Conservation (phyloP, 164 flowering plant genomes). For the Tinospora cordifolia region DNA sequence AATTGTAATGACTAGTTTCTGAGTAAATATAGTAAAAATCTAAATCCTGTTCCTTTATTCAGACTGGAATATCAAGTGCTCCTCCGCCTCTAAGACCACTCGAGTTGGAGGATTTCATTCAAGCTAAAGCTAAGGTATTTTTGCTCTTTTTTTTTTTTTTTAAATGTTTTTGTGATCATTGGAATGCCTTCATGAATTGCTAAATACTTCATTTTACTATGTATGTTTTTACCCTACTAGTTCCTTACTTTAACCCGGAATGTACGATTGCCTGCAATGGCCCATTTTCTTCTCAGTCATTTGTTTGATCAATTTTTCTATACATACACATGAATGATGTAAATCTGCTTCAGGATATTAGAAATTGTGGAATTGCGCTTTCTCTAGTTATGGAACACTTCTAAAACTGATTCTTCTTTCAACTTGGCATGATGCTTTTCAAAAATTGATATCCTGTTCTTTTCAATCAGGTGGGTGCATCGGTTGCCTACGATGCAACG, state of each 20-base stretch:
- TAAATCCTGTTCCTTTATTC: conserved; percentile 7
- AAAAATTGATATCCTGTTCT: neutral
- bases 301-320: neutral
- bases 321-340: neutral
- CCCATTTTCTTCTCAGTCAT: too few species aligned
- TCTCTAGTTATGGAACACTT: neutral
- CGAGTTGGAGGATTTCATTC: conserved; percentile 65
- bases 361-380: neutral
- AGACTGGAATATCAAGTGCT: conserved; percentile 32
- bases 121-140: conserved; percentile 81
- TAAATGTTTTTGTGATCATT: neutral
- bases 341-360: neutral
- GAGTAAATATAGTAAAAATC: neutral
- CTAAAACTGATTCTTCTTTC: neutral
- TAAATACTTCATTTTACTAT: neutral
- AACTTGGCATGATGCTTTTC: too few species aligned
- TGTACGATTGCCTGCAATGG: too few species aligned
- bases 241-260: too few species aligned
- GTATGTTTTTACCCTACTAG: too few species aligned
- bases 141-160: neutral
- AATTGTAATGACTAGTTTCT: neutral
- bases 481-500: conserved; percentile 77
- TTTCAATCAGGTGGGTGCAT: conserved; percentile 70
- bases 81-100: conserved; percentile 53
- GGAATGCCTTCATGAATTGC: neutral